Evolutionary conservation across 73 alveolate species (phyloP).

Genomic region (Strombidium stylifer): DNA sequence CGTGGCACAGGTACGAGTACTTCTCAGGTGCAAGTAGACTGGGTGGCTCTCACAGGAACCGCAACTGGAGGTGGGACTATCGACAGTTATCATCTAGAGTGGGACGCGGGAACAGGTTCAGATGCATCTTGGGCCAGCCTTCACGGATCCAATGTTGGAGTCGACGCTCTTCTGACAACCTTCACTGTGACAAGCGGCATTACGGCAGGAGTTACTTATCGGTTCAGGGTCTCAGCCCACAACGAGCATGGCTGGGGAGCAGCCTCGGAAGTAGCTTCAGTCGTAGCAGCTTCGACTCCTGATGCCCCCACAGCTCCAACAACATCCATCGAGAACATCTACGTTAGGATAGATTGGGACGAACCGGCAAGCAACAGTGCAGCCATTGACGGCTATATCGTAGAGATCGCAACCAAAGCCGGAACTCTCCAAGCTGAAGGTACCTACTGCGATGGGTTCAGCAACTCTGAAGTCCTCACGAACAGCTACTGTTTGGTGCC

Average conservation of each 20-base stretch:
- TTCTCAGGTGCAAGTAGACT: constrained; percentile 11
- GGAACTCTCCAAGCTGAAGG: neutral
- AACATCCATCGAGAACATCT: constrained; percentile 7
- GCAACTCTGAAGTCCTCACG: constrained; percentile 1
- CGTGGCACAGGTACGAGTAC: constrained; percentile 18
- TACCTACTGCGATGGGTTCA: constrained; percentile 29
- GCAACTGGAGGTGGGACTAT: constrained; percentile 35
- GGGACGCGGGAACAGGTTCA: constrained; percentile 43
- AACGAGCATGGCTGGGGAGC: constrained; percentile 52
- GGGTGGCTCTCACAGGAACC: constrained; percentile 14
- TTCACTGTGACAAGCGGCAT: constrained; percentile 4
- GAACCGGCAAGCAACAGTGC: constrained; percentile 34
- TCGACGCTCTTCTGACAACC: neutral
- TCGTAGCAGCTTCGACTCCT: constrained; percentile 48
- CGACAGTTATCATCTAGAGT: constrained; percentile 30
- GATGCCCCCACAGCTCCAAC: constrained; percentile 29
- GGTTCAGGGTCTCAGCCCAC: constrained; percentile 45
- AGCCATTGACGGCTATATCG: constrained; percentile 20
- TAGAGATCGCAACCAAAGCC: constrained; percentile 1
- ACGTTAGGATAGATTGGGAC: constrained; percentile 24
- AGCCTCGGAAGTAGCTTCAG: constrained; percentile 6
- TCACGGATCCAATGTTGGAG: too few relatives aligned
- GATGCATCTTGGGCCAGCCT: too few relatives aligned
- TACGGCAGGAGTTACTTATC: constrained; percentile 15
- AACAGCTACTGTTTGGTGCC: constrained; percentile 20